A percentile compares a stretch with the other conserved stretches of the same genome.
These are phyloP conservation scores for Epithele typhae DNA, from an alignment of 768 basidiomycete species.

Conservation along the genomic window DNA sequence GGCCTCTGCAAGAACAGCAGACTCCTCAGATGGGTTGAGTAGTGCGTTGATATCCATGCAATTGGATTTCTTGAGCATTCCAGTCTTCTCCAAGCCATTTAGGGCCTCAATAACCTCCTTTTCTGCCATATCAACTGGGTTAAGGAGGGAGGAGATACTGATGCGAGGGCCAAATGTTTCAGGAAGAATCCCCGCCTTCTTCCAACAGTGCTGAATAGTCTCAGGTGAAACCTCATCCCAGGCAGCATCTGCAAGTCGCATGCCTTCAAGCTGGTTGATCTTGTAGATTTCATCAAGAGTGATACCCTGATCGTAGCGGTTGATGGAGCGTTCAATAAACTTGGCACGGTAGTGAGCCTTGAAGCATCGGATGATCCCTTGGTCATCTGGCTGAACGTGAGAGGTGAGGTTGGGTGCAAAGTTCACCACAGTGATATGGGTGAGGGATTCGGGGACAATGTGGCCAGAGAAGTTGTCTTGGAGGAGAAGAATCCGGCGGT, in stretches of 20 bases:
- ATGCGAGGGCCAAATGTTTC: background rate
- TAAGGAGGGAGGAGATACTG: background rate
- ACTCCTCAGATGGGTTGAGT: background rate
- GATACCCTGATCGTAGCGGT: constrained; percentile 1
- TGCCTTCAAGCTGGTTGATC: constrained; percentile 31
- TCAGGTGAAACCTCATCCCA: constrained; percentile 25
- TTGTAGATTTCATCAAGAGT: constrained; percentile 29
- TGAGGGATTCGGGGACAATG: background rate
- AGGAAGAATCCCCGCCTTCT: constrained; percentile 26
- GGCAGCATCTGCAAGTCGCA: constrained; percentile 29
- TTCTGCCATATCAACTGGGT: background rate
- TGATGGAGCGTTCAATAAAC: constrained; percentile 21
- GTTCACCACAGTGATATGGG: constrained; percentile 9
- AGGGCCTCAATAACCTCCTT: background rate
- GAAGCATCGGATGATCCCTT: constrained; percentile 32
- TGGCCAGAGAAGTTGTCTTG: constrained; percentile 33
- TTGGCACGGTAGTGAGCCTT: constrained; percentile 31
- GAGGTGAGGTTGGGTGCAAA: constrained; percentile 35
- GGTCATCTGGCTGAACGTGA: constrained; percentile 34
- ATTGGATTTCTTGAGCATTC: background rate
- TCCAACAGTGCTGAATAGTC: constrained; percentile 35
- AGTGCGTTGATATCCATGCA: background rate
- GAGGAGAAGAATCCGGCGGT: constrained; percentile 23
- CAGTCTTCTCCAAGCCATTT: background rate
- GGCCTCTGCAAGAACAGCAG: too few relatives aligned